phyloP scores from a whole-genome alignment of 2,329 filamentous ascomycete genomes.

The Aphanoascus verrucosus region DNA sequence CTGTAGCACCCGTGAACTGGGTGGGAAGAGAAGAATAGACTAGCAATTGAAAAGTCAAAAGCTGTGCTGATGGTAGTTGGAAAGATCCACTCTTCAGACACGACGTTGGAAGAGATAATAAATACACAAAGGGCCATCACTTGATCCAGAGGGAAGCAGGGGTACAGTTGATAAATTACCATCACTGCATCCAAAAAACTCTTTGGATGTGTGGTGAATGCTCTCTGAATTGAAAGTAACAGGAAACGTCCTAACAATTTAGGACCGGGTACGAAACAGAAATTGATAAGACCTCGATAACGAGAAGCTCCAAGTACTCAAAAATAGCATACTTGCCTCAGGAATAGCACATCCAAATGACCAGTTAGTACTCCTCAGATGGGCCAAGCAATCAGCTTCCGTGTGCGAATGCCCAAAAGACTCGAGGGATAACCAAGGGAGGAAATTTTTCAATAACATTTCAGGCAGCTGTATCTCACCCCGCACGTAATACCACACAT shows the following conservation, averaged over 20 bases:
- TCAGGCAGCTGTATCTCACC: neutral
- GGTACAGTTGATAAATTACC: neutral
- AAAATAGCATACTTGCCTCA: no score
- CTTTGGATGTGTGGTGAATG: no score
- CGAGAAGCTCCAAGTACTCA: no score
- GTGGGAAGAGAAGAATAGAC: neutral
- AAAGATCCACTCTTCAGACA: neutral
- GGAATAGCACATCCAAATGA: no score
- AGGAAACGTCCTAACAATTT: no score
- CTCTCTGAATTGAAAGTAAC: neutral
- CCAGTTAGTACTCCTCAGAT: no score
- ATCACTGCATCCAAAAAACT: neutral
- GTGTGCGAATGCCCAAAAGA: neutral
- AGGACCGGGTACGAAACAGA: neutral
- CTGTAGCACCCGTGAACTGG: constrained; percentile 30
- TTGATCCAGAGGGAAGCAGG: no score
- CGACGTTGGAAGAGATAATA: no score
- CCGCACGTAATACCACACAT: neutral
- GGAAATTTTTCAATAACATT: neutral
- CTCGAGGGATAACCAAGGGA: neutral
- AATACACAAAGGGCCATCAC: no score
- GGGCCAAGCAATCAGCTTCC: no score
- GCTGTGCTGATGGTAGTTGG: neutral
- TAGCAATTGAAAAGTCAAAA: neutral
- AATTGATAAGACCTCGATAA: no score